A percentile compares a stretch with the other conserved stretches of the same genome.
These are phyloP conservation scores for Alnus glutinosa DNA, from an alignment of 306 rosid species.

Conservation along the genomic window DNA sequence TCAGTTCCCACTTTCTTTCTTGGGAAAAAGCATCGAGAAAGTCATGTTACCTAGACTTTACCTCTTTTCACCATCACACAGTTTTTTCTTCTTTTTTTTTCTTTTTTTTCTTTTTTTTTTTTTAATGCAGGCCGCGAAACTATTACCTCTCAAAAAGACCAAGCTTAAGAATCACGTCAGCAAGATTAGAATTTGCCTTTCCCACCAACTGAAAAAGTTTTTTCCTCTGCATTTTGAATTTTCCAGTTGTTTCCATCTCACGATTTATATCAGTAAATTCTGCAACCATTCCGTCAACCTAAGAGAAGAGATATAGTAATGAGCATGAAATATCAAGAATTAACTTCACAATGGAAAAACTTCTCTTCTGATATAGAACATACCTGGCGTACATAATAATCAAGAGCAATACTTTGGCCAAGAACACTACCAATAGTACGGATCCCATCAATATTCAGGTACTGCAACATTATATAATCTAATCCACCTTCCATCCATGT, in stretches of 20 bases:
- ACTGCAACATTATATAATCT: conserved; percentile 96
- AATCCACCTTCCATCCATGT: conserved; percentile 98
- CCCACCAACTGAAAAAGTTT: conserved; percentile 97
- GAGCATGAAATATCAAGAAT: conserved; percentile 22
- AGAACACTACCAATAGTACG: conserved; percentile 95
- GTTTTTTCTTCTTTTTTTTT: not conserved
- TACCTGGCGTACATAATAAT: conserved; percentile 97
- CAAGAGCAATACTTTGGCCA: conserved; percentile 99
- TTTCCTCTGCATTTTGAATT: conserved; percentile 93
- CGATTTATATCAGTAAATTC: conserved; percentile 98
- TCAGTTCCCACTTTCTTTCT: not conserved
- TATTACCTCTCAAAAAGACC: conserved; percentile 94
- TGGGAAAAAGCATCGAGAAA: not conserved
- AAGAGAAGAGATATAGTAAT: conserved; percentile 16
- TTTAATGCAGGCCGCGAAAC: conserved; percentile 16
- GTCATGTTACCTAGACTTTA: not conserved
- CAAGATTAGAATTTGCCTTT: conserved; percentile 97
- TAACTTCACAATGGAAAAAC: conserved; percentile 19
- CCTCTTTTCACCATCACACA: not conserved
- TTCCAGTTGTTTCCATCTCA: conserved; percentile 95
- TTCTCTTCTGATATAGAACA: conserved; percentile 20
- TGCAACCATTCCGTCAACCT: conserved; percentile 99
- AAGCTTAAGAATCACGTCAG: conserved; percentile 95
- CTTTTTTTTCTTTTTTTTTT: no score
- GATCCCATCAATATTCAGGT: conserved; percentile 84